Conservation (phyloP, 1,284 basidiomycete species). For the Fomitiporia mediterranea region DNA sequence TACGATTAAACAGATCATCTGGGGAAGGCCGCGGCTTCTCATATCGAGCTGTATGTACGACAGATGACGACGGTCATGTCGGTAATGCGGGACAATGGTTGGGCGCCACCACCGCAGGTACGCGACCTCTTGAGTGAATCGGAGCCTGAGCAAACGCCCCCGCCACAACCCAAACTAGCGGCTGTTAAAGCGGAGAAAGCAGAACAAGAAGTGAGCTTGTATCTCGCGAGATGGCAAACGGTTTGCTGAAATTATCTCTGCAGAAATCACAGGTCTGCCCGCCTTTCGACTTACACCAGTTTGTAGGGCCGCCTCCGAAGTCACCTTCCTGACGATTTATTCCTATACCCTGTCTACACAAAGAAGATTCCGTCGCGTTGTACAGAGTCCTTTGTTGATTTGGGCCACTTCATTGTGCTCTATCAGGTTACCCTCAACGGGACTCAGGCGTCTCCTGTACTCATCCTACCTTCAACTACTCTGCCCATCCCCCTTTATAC, state of each 20-base stretch:
- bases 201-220: slow-evolving; percentile 24
- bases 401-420: no score
- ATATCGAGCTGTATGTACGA: slow-evolving; percentile 55
- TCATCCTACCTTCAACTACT: no score
- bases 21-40: slow-evolving; percentile 49
- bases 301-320: slow-evolving; percentile 35
- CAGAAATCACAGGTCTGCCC: slow-evolving; percentile 32
- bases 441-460: no score
- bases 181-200: slow-evolving; percentile 12
- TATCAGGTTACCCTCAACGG: no score
- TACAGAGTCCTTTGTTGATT: no score
- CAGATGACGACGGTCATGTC: slow-evolving; percentile 57
- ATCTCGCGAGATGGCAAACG: neutral
- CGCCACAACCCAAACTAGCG: slow-evolving; percentile 7
- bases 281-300: slow-evolving; percentile 45
- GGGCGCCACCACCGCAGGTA: slow-evolving; percentile 41
- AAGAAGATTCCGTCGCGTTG: no score
- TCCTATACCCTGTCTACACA: no score
- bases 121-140: slow-evolving; percentile 28
- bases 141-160: neutral
- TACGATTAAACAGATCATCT: no score
- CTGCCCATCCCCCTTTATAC: no score
- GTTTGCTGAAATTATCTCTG: neutral
- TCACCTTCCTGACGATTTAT: no score
- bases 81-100: slow-evolving; percentile 43